Conservation (phyloP, 179 eudicot species). For the Beta macrorhiza region DNA sequence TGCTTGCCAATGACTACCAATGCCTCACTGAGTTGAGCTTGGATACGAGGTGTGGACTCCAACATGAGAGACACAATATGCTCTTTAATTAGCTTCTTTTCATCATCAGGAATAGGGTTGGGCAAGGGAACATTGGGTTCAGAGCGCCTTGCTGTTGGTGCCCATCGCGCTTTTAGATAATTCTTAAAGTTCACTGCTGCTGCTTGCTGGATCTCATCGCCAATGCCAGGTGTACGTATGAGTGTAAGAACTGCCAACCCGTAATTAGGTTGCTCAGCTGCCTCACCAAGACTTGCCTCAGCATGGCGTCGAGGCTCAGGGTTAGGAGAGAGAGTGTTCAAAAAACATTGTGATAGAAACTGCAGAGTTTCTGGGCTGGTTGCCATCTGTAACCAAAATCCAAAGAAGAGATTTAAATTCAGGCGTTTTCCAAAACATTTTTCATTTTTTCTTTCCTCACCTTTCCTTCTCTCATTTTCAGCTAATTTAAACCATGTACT, state of each 20-base stretch:
- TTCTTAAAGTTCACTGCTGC: slow-evolving; percentile 93
- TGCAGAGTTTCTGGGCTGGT: slow-evolving; percentile 65
- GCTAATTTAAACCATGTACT: too few species aligned
- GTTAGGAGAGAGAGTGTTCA: slow-evolving; percentile 73
- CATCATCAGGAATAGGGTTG: slow-evolving; percentile 49
- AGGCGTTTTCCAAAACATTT: neutral
- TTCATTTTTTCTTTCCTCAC: too few species aligned
- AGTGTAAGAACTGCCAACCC: slow-evolving; percentile 82
- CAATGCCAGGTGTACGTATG: slow-evolving; percentile 57
- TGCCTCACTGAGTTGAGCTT: slow-evolving; percentile 86
- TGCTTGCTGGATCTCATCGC: slow-evolving; percentile 66
- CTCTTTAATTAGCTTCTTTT: slow-evolving; percentile 73
- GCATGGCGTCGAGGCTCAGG: slow-evolving; percentile 83
- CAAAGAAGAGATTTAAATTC: neutral
- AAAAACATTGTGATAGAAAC: slow-evolving; percentile 71
- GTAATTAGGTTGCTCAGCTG: slow-evolving; percentile 65
- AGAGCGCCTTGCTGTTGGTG: slow-evolving; percentile 31
- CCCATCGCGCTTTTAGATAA: slow-evolving; percentile 74
- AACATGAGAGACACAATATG: slow-evolving; percentile 79
- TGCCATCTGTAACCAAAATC: slow-evolving; percentile 46
- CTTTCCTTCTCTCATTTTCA: too few species aligned
- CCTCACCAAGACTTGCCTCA: slow-evolving; percentile 61
- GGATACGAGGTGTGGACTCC: slow-evolving; percentile 51
- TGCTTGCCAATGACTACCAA: slow-evolving; percentile 79
- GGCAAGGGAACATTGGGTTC: slow-evolving; percentile 35